Evolutionary conservation across 148 eudicot species (phyloP).

Genomic region (Nyssa sinensis): DNA sequence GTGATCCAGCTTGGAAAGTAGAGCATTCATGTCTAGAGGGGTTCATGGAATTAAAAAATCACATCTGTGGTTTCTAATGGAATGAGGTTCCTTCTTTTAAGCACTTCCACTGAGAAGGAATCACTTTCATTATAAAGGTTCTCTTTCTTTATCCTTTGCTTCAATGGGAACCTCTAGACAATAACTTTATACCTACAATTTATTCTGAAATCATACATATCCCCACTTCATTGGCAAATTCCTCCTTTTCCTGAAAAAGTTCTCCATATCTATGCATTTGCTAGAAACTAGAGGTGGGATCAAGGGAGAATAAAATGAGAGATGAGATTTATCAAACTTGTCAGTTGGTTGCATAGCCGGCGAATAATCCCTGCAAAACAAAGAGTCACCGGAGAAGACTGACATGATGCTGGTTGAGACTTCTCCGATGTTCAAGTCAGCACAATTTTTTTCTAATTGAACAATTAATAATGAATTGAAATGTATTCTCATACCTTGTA

Average conservation of each 20-base stretch:
- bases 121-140: constrained; percentile 30
- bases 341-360: no score
- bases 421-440: no score
- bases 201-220: constrained; percentile 21
- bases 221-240: constrained; percentile 7
- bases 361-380: no score
- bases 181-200: constrained; percentile 30
- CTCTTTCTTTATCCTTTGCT: constrained; percentile 22
- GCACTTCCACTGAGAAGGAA: constrained; percentile 35
- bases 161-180: constrained; percentile 22
- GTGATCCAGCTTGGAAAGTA: constrained; percentile 7
- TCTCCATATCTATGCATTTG: neutral
- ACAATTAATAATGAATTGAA: no score
- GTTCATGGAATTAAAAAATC: neutral
- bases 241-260: neutral
- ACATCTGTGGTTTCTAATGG: constrained; percentile 14
- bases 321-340: no score
- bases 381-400: no score
- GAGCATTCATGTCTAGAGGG: constrained; percentile 2
- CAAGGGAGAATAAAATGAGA: neutral
- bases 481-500: no score
- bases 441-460: no score
- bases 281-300: neutral
- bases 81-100: constrained; percentile 47
- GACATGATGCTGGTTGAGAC: no score